phyloP scores from a whole-genome alignment of 1,139 yeast species.

The Groenewaldozyma sp. region DNA sequence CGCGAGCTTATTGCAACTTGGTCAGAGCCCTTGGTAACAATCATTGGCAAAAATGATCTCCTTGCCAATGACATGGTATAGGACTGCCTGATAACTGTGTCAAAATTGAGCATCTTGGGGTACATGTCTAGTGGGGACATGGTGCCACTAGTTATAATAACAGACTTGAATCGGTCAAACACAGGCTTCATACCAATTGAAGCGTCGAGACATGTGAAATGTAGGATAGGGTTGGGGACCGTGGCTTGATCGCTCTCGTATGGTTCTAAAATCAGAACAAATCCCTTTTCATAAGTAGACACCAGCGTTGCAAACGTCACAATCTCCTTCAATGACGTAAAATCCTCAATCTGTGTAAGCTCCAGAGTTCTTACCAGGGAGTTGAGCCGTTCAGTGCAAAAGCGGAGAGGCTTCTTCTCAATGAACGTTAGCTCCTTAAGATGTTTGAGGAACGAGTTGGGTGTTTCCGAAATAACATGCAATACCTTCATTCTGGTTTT shows the following conservation, averaged over 20 bases:
- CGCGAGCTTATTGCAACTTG: conserved; percentile 95
- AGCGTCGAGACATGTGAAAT: conserved; percentile 93
- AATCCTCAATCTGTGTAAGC: conserved; percentile 81
- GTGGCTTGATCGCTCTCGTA: conserved; percentile 95
- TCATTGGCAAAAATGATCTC: conserved; percentile 86
- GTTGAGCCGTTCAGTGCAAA: conserved; percentile 86
- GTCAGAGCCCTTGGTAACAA: conserved; percentile 94
- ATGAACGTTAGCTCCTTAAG: conserved; percentile 87
- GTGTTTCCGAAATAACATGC: conserved; percentile 95
- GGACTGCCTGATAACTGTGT: conserved; percentile 89
- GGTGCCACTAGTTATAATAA: conserved; percentile 93
- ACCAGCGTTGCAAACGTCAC: conserved; percentile 96
- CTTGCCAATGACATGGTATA: conserved; percentile 93
- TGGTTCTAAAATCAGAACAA: conserved; percentile 85
- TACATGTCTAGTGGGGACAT: conserved; percentile 98
- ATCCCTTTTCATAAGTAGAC: conserved; percentile 90
- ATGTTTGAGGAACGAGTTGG: conserved; percentile 84
- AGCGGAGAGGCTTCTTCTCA: conserved; percentile 81
- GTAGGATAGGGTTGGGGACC: conserved; percentile 94
- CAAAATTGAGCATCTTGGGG: conserved; percentile 92
- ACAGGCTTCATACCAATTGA: conserved; percentile 97
- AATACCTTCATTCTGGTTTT: conserved; percentile 96
- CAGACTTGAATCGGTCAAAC: conserved; percentile 88
- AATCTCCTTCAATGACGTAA: conserved; percentile 84
- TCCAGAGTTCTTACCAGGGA: conserved; percentile 83